Base-by-base conservation (phyloP, 164 flowering plant species). In the Dillenia suffruticosa region DNA sequence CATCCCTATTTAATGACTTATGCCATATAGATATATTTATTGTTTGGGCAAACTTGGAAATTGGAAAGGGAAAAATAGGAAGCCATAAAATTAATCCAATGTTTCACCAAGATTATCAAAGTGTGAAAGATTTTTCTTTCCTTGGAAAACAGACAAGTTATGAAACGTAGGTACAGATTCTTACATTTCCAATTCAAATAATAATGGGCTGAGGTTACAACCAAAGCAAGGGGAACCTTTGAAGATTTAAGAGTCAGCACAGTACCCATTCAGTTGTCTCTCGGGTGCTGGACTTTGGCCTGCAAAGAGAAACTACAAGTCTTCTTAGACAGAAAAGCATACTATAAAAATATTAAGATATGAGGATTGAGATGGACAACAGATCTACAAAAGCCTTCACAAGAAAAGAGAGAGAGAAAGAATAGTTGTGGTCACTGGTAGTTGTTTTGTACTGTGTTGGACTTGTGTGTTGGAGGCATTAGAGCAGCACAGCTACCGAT, bases 401-500 rank as follows among this genome's bases (percentile, higher is more conserved):
- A n/a, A 13, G 15, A 14, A 8, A 9, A 9, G 58, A 54, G 58
- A 63, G 44, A 52, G 50, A 45, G 49, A 24, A 9, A 54, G 22
- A 12, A 2, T 9, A n/a, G 55, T 17, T 54, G 40, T 24, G 11
- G 54, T 67, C 66, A 64, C 51, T 16, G 56, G 48, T 12, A 49
- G 57, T 78, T 79, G 86, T 77, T 70, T 49, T 68, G 69, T 76
- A 58, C 52, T 67, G 78, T 9, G 69, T 79, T 74, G 79, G 84
- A 77, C 59, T 77, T 71, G 79, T 69, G 65, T 56, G 70, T 69
- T 74, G 77, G 82, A 69, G 66, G 17, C 54, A 72, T 73, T 58
- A 46, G 70, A 58, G 57, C 32, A 57, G 53, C 57, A 57, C 62
- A 56, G 40, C 55, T 64, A 44, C 16, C 51, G 62, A 49, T 60